phyloP scores from a whole-genome alignment of 768 basidiomycete genomes.

The Paxillus ammoniavirescens region DNA sequence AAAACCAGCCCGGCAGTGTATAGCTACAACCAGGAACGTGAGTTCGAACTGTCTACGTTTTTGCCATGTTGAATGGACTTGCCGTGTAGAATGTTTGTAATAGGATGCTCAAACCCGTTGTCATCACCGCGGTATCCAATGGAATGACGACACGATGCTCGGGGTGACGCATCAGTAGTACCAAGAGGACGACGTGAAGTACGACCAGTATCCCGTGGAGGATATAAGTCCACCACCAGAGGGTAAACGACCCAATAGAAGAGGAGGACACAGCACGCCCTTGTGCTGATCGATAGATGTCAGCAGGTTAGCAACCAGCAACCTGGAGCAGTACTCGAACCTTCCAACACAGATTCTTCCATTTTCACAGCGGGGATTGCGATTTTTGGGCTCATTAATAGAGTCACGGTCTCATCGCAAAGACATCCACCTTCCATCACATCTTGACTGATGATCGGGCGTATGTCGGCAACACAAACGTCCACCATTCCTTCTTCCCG shows the following conservation, averaged over 20 bases:
- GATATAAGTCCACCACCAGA: not conserved
- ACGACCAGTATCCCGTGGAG: not conserved
- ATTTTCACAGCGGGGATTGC: not conserved
- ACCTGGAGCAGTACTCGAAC: not conserved
- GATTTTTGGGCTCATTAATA: not conserved
- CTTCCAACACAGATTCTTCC: not conserved
- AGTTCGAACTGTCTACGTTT: not conserved
- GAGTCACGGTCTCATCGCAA: not conserved
- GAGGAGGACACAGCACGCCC: not conserved
- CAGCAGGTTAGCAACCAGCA: no score
- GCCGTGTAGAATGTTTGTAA: conserved; percentile 6
- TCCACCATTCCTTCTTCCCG: not conserved
- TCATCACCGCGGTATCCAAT: not conserved
- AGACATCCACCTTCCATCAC: not conserved
- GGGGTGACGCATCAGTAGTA: not conserved
- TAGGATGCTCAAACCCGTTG: not conserved
- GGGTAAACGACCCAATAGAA: not conserved
- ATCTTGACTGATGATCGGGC: not conserved
- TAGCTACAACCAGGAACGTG: conserved; percentile 5
- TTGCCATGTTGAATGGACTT: not conserved
- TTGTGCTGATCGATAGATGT: no score
- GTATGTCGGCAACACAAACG: not conserved
- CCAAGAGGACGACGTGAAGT: conserved; percentile 1
- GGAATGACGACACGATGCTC: conserved; percentile 3
- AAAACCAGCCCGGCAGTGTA: conserved; percentile 19